Base-by-base conservation (phyloP, 495 filamentous ascomycete species). In the Aspergillus biplanus region DNA sequence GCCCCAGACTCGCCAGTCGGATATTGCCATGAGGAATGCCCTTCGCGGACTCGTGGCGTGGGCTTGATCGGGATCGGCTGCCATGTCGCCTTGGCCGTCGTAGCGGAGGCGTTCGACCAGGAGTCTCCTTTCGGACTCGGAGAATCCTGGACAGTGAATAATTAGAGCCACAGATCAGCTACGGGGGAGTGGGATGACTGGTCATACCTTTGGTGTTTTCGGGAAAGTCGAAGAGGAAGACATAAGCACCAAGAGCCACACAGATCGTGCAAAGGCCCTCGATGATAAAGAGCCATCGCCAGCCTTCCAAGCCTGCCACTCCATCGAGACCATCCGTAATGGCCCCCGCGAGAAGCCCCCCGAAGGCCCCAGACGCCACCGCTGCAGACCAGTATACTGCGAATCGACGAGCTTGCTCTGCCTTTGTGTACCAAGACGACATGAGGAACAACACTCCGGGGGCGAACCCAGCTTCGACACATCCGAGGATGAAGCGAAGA, bases 401-500 rank as follows among this genome's bases (percentile, higher is more conserved):
- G 33, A 66, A 66, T 7, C 80, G 69, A 42, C 79, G 77, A 4
- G 72, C 75, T 52, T 79, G 76, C 61, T 84, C 79, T 27, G 69
- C 71, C 52, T 73, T 70, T 56, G 74, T 75, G 63, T 83, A 83
- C 80, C 80, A 84, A 3, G 71, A 76, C 7, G 77, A 78, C 33
- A 83, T 72, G 13, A 81, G 63, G 56, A 78, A 75, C 32, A 82
- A 56, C 8, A 79, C 73, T 8, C 73, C 80, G 15, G 75, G 79
- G 47, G 71, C 67, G 59, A 79, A 79, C 1, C 75, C 75, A n/a
- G 75, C 73, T 54, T 78, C 78, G 21, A 78, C 64, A 12, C 75
- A 61, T 12, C 77, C 75, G 31, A 78, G 60, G n/a, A 75, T 31
- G 18, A 72, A 68, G 12, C 74, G 63, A 5, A 77, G 67, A 6